phyloP scores from a whole-genome alignment of 495 filamentous ascomycete species.

The Lasiosphaeria hispida region DNA sequence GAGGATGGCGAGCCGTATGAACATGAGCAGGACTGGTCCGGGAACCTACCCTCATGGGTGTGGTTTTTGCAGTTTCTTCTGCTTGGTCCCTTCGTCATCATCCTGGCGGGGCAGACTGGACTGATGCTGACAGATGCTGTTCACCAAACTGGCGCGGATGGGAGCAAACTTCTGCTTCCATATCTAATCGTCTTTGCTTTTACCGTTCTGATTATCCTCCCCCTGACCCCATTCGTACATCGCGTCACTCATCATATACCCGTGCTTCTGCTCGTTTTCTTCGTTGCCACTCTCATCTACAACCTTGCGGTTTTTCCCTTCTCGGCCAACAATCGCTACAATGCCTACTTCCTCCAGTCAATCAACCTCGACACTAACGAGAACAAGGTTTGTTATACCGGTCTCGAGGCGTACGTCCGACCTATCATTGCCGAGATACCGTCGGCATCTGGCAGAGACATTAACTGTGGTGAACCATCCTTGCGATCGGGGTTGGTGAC shows the following conservation, averaged over 20 bases:
- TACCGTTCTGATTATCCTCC: conserved; percentile 71
- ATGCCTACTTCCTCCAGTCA: conserved; percentile 81
- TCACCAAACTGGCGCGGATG: conserved; percentile 79
- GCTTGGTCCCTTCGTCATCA: conserved; percentile 70
- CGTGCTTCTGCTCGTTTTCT: conserved; percentile 68
- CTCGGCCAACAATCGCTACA: conserved; percentile 71
- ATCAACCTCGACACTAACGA: conserved; percentile 72
- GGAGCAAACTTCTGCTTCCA: conserved; percentile 60
- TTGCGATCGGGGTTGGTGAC: conserved; percentile 47
- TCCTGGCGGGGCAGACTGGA: conserved; percentile 69
- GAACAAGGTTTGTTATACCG: conserved; percentile 67
- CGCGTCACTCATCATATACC: conserved; percentile 82
- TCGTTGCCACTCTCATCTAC: conserved; percentile 76
- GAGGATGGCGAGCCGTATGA: conserved; percentile 53
- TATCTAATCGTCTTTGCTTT: conserved; percentile 69
- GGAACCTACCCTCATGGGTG: conserved; percentile 70
- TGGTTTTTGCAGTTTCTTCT: conserved; percentile 87
- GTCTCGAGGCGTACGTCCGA: conserved; percentile 68
- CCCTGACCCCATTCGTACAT: conserved; percentile 80
- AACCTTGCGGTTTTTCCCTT: conserved; percentile 90
- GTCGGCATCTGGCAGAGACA: conserved; percentile 59
- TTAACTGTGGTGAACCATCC: conserved; percentile 43
- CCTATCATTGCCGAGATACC: conserved; percentile 66
- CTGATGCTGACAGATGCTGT: conserved; percentile 71
- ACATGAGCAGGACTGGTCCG: conserved; percentile 85